A percentile compares a stretch with the other conserved stretches of the same genome.
Evolutionary conservation across 768 basidiomycete species (phyloP).

Genomic region (Tricholoma matsutake): DNA sequence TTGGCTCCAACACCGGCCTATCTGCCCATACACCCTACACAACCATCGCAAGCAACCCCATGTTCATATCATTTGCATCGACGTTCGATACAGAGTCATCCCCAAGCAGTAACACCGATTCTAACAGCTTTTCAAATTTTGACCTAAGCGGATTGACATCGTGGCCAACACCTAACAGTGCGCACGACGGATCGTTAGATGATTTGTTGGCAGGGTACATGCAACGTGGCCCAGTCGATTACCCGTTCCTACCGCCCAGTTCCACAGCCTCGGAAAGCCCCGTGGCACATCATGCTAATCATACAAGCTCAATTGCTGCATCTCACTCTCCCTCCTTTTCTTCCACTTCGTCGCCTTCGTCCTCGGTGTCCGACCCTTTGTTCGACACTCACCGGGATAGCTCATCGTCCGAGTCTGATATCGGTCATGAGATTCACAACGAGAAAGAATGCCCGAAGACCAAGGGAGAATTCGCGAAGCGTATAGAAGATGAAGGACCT

Average conservation of each 20-base stretch:
- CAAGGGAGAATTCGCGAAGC: slow-evolving; percentile 47
- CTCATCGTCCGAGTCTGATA: slow-evolving; percentile 29
- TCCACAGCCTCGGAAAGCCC: slow-evolving; percentile 51
- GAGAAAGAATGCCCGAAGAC: slow-evolving; percentile 48
- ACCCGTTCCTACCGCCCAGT: slow-evolving; percentile 24
- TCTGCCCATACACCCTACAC: slow-evolving; percentile 56
- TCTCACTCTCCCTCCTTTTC: slow-evolving; percentile 33
- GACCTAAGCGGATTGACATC: slow-evolving; percentile 44
- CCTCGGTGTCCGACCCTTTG: slow-evolving; percentile 30
- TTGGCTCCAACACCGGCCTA: slow-evolving; percentile 47
- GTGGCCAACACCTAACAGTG: slow-evolving; percentile 38
- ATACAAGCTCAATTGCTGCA: slow-evolving; percentile 16
- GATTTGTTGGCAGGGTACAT: slow-evolving; percentile 44
- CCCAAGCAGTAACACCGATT: slow-evolving; percentile 14
- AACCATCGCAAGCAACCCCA: slow-evolving; percentile 79
- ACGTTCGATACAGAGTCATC: slow-evolving; percentile 44
- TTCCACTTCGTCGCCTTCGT: slow-evolving; percentile 36
- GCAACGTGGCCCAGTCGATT: slow-evolving; percentile 29
- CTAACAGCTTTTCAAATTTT: slow-evolving; percentile 40
- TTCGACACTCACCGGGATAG: slow-evolving; percentile 34
- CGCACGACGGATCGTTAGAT: slow-evolving; percentile 34
- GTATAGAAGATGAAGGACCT: slow-evolving; percentile 51
- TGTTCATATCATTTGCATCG: slow-evolving; percentile 80
- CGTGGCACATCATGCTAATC: slow-evolving; percentile 43
- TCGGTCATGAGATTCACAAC: slow-evolving; percentile 16